phyloP scores from a whole-genome alignment of 306 rosid species.

The Glycyrrhiza uralensis region DNA sequence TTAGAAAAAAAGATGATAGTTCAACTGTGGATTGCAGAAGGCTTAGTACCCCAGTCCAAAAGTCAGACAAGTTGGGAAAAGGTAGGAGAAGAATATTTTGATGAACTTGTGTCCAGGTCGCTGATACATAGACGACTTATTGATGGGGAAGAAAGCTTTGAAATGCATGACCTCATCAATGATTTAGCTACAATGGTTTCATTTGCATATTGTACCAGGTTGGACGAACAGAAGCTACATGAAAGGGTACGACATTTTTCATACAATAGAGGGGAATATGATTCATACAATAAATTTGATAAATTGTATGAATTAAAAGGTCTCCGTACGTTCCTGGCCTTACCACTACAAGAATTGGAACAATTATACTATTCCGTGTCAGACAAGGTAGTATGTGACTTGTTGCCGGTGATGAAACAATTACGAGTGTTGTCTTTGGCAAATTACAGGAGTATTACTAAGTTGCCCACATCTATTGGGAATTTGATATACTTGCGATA shows the following conservation, averaged over 20 bases:
- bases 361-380: not conserved
- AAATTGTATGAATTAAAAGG: not conserved
- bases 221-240: not conserved
- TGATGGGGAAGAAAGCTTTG: not conserved
- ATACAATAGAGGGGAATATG: not conserved
- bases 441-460: not conserved
- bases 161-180: slow-evolving; percentile 16
- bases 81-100: slow-evolving; percentile 25
- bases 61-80: not conserved
- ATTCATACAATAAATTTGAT: not conserved
- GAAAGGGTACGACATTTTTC: slow-evolving; percentile 11
- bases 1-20: not conserved
- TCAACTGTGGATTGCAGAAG: slow-evolving; percentile 32
- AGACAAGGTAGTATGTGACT: not conserved
- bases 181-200: slow-evolving; percentile 29
- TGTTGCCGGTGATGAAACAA: not conserved
- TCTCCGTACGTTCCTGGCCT: not conserved
- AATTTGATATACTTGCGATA: not conserved
- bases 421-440: slow-evolving; percentile 18
- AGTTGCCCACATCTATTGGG: not conserved
- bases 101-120: slow-evolving; percentile 27
- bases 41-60: not conserved
- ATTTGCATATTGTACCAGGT: not conserved
- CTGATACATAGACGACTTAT: not conserved
- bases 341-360: not conserved